Evolutionary conservation across 2,329 filamentous ascomycete species (phyloP), one percentile per base, ranked within the genome.

Genomic region (Aspergillus sp.): DNA sequence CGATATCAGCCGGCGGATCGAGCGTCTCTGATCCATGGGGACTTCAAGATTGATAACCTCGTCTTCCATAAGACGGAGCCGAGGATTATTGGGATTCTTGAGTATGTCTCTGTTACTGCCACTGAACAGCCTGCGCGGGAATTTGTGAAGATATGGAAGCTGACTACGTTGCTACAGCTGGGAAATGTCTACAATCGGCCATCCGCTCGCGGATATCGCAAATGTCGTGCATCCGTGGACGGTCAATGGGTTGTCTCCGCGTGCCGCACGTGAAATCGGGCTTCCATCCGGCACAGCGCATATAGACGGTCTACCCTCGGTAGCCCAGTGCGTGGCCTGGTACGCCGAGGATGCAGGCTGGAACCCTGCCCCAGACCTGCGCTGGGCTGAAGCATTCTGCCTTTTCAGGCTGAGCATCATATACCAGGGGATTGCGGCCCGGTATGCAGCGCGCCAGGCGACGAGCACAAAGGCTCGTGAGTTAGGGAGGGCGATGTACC

Each of bases 1-100:
- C 66, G 76, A 60, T 84, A 82, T 54, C 91, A 94, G 78, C 94
- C 94, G 1, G 81, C 83, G 63, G 94, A 98, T 74, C 83, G 91
- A 64, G 88, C 85, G 23, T 90, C 89, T 4, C 85, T 97, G 65
- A 89, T 98, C 30, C 95, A 98, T 73, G 95, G 95, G 34, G 95
- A 99, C 77, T 98, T 94, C 82, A 98, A 98, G 82, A 96, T 94
- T 72, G 91, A 94, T 76, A 94, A 94, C 70, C 76, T 94, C 66
- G 87, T 94, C 46, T 99, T 96, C 76, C 92, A 97, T 81, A 91
- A 91, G 79, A 93, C 91, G 0, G 90, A 94, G 76, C 88, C 93
- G 4, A 83, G 88, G 55, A 93, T 98, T 13, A 93, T 98, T 77
- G 95, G 94, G 4, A 93, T 98, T 58, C 80, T 98, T 5, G 95